Base-by-base conservation (phyloP, 805 yeast genomes). In the Yamadazyma tumulicola region DNA sequence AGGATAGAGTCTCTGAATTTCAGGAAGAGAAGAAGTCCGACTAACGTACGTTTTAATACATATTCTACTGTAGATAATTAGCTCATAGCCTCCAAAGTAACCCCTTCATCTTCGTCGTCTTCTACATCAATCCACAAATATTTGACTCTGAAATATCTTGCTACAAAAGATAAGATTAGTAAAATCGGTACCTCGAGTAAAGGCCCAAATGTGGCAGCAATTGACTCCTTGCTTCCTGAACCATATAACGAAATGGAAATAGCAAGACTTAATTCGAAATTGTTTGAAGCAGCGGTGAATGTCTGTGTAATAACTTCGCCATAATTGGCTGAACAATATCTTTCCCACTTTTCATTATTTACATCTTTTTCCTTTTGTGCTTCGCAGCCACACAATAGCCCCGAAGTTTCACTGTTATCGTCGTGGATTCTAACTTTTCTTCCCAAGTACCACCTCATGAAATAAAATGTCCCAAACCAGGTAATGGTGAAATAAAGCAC, bases 141-240 rank as follows among this genome's bases (percentile, higher is more conserved):
- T 35, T 47, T 52, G 5, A 40, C 20, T 37, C 46, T 52, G 31
- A 66, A 56, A 42, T 51, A 59, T 40, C 46, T 57, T 7, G 73
- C 65, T 5, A 66, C 57, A 41, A 61, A 55, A 4, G 67, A 50
- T 19, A 72, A 42, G 1, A 55, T 14, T 35, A 72, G 43, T 25
- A 76, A 55, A 6, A 76, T 64, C 4, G 81, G 81, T 7, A 76
- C 76, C 44, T 76, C 82, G n/a, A 76, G 47, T 23, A 76, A 55
- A 1, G 81, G 81, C 2, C 81, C 81, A 48, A 75, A 72, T 0
- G 81, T 74, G 2, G 81, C 74, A 4, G 82, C 81, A 26, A 76
- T 62, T 1, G 79, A 69, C 46, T 75, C 69, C 33, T 70, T 63
- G 37, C 76, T 67, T 1, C 70, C 72, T 18, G 64, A 54, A 0